Evolutionary conservation across 805 yeast species (phyloP).

Genomic region (Saccharomycopsis fermentans): DNA sequence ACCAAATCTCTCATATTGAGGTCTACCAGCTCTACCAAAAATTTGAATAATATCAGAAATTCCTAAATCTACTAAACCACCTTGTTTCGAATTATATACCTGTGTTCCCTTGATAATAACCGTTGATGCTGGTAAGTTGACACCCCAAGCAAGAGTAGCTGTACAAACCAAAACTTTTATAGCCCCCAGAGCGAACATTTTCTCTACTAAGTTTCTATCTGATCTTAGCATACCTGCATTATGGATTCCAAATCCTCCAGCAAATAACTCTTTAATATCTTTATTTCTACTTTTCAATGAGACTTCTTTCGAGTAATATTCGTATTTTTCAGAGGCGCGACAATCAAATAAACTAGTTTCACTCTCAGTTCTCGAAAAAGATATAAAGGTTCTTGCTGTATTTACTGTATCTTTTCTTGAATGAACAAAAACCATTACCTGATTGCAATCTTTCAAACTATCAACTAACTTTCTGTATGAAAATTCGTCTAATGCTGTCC

Average conservation of each 20-base stretch:
- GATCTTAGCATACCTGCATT: slow-evolving; percentile 95
- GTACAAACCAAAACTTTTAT: slow-evolving; percentile 90
- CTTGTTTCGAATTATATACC: slow-evolving; percentile 86
- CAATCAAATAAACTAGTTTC: slow-evolving; percentile 54
- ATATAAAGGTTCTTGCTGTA: slow-evolving; percentile 64
- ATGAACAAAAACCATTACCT: slow-evolving; percentile 95
- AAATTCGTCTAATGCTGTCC: slow-evolving; percentile 64
- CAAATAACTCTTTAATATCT: slow-evolving; percentile 73
- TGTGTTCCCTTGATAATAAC: slow-evolving; percentile 96
- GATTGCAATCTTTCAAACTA: slow-evolving; percentile 60
- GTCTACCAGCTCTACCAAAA: slow-evolving; percentile 99
- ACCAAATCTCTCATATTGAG: slow-evolving; percentile 88
- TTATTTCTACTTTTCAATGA: slow-evolving; percentile 54
- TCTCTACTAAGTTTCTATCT: slow-evolving; percentile 84
- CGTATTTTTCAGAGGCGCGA: slow-evolving; percentile 31
- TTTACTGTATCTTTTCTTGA: slow-evolving; percentile 87
- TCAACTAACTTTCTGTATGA: slow-evolving; percentile 68
- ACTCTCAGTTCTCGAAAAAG: slow-evolving; percentile 51
- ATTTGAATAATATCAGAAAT: slow-evolving; percentile 96
- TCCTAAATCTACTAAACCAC: slow-evolving; percentile 90
- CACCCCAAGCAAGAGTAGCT: slow-evolving; percentile 99
- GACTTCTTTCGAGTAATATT: slow-evolving; percentile 52
- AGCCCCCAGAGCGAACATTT: slow-evolving; percentile 75
- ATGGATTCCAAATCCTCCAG: slow-evolving; percentile 81
- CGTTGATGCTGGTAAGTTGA: slow-evolving; percentile 94